Base-by-base conservation (phyloP, 148 eudicot genomes). In the Rheum nobile region DNA sequence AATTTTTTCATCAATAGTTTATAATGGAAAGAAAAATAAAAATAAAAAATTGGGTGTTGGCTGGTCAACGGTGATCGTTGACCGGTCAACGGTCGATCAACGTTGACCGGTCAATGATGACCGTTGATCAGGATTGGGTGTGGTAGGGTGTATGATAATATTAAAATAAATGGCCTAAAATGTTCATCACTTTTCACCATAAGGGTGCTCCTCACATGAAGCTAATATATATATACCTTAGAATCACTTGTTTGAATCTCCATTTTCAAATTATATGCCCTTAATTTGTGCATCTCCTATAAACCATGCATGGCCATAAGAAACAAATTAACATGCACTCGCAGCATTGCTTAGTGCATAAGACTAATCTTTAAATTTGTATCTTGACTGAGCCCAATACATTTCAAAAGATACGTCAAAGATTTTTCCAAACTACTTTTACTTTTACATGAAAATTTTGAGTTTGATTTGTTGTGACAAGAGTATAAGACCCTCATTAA, bases 391-490 rank as follows among this genome's bases (percentile, higher is more conserved):
- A 61, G 29, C 19, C 37, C 35, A 29, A 61, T 61, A 32, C 37
- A 14, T 14, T 61, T 61, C 7, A 26, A 10, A 8, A 34, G 70
- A 65, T 32, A 65, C 70, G 70, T 65, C 70, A 65, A 65, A 65
- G 70, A 65, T 65, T 34, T 65, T 24, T 24, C 29, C 41, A 65
- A 19, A 32, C n/a, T 34, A 65, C 70, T 65, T 65, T 65, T 65
- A 31, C 38, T 65, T 65, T 17, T 31, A 16, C 39, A 34, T 65
- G 43, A 41, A 1, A 11, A 14, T 32, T 34, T 34, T 65, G 41
- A 59, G 67, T 26, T 50, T 50, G 57, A 50, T 50, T n/a, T 50
- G 57, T 21, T 50, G 24, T 50, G 10, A 41, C 43, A 2, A 47
- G 21, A 19, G 54, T 19, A 47, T 19, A 19, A 47, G 21, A 22